Conservation (phyloP, 1,139 yeast genomes). For the Keqinozyma sinolaborantium region DNA sequence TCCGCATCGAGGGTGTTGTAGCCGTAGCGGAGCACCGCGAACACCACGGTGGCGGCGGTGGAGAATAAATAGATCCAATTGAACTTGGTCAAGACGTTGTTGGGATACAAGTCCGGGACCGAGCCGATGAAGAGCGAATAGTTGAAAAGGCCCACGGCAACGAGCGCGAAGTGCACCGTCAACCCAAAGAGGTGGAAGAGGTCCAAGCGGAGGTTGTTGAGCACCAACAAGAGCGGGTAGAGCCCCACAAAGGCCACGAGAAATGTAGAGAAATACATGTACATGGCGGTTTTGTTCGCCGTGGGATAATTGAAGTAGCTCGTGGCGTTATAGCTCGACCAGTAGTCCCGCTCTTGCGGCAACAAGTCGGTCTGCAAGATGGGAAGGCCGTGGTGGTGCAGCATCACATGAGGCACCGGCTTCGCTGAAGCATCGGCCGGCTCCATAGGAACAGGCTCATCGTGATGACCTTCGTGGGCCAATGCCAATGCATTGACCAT, state of each 20-base stretch:
- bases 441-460: slow-evolving; percentile 1
- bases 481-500: background rate
- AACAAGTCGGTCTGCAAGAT: slow-evolving; percentile 65
- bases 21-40: slow-evolving; percentile 36
- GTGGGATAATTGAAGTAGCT: slow-evolving; percentile 63
- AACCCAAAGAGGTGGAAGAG: slow-evolving; percentile 51
- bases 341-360: slow-evolving; percentile 70
- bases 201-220: slow-evolving; percentile 56
- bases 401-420: slow-evolving; percentile 50
- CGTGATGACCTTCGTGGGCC: slow-evolving; percentile 3
- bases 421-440: slow-evolving; percentile 2
- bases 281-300: slow-evolving; percentile 49
- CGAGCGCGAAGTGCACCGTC: slow-evolving; percentile 44
- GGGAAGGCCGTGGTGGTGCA: slow-evolving; percentile 70
- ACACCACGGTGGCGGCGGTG: slow-evolving; percentile 48
- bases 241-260: slow-evolving; percentile 47
- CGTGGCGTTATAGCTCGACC: slow-evolving; percentile 82
- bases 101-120: slow-evolving; percentile 68
- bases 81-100: slow-evolving; percentile 69
- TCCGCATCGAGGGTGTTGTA: slow-evolving; percentile 6
- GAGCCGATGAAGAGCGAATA: slow-evolving; percentile 59
- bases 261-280: slow-evolving; percentile 52
- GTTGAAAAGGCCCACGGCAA: slow-evolving; percentile 51
- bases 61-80: slow-evolving; percentile 55
- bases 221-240: slow-evolving; percentile 68